Evolutionary conservation across 2,329 filamentous ascomycete genomes (phyloP).

Genomic region (Botrytis fragariae): DNA sequence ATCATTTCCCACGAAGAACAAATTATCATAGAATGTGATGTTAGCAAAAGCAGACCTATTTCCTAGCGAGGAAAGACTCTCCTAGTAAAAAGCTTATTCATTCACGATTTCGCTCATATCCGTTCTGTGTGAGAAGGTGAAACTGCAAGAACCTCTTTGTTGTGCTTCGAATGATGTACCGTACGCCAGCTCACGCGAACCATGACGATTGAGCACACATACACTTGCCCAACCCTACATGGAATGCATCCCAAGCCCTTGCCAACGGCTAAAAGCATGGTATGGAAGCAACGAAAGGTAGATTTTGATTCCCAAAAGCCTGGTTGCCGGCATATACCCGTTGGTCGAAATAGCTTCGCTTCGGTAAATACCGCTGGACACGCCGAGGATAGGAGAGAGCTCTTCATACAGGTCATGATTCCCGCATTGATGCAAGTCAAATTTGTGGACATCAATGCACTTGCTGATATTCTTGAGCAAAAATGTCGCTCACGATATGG

Average conservation of each 20-base stretch:
- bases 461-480: neutral
- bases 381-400: neutral
- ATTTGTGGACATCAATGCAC: neutral
- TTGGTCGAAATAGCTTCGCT: neutral
- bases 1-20: neutral
- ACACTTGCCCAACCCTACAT: neutral
- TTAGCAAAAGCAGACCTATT: neutral
- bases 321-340: neutral
- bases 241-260: neutral
- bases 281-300: neutral
- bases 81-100: neutral
- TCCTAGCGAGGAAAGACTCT: neutral
- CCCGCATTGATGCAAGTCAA: neutral
- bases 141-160: neutral
- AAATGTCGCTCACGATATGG: neutral
- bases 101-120: neutral
- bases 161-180: neutral
- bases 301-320: neutral
- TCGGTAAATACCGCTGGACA: too few relatives aligned
- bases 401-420: neutral
- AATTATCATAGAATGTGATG: neutral
- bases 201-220: neutral
- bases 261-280: neutral
- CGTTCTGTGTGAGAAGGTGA: neutral
- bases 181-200: neutral